Evolutionary conservation across 2,329 filamentous ascomycete species (phyloP).

Genomic region (Aspergillus proliferans): DNA sequence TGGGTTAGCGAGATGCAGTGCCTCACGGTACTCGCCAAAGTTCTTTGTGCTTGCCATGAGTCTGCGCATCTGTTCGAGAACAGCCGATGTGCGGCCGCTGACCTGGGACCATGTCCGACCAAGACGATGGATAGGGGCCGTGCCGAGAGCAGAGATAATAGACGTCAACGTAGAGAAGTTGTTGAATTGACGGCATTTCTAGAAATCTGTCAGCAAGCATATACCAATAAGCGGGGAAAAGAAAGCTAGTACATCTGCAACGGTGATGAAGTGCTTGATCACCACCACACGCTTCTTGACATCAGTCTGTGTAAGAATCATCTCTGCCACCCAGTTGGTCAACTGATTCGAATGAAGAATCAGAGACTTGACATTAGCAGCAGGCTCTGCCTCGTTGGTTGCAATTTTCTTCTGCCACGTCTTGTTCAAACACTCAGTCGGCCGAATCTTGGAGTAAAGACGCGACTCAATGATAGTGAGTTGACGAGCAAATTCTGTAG

Average conservation of each 20-base stretch:
- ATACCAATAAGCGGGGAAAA: not conserved
- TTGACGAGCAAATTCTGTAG: slow-evolving; percentile 93
- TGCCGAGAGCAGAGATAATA: slow-evolving; percentile 92
- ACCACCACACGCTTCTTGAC: slow-evolving; percentile 94
- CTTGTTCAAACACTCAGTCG: slow-evolving; percentile 94
- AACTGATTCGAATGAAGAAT: slow-evolving; percentile 98
- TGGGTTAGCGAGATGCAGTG: slow-evolving; percentile 84
- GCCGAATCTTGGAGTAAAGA: slow-evolving; percentile 91
- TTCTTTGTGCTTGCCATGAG: slow-evolving; percentile 98
- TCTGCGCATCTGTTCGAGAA: slow-evolving; percentile 83
- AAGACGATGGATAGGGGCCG: slow-evolving; percentile 87
- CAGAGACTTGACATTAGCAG: slow-evolving; percentile 88
- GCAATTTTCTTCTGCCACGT: slow-evolving; percentile 95
- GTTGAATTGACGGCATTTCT: slow-evolving; percentile 92
- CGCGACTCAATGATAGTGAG: slow-evolving; percentile 94
- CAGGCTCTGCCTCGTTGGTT: slow-evolving; percentile 66
- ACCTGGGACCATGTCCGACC: slow-evolving; percentile 93
- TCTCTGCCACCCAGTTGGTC: slow-evolving; percentile 98
- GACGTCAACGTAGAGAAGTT: slow-evolving; percentile 97
- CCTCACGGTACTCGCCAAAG: slow-evolving; percentile 92
- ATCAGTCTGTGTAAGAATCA: slow-evolving; percentile 92
- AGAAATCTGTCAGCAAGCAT: slow-evolving; percentile 10
- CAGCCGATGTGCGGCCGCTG: slow-evolving; percentile 71
- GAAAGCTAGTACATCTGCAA: slow-evolving; percentile 67
- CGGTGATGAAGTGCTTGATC: slow-evolving; percentile 95